phyloP scores from a whole-genome alignment of 495 filamentous ascomycete genomes.

The Lasiosphaeriaceae sp. region DNA sequence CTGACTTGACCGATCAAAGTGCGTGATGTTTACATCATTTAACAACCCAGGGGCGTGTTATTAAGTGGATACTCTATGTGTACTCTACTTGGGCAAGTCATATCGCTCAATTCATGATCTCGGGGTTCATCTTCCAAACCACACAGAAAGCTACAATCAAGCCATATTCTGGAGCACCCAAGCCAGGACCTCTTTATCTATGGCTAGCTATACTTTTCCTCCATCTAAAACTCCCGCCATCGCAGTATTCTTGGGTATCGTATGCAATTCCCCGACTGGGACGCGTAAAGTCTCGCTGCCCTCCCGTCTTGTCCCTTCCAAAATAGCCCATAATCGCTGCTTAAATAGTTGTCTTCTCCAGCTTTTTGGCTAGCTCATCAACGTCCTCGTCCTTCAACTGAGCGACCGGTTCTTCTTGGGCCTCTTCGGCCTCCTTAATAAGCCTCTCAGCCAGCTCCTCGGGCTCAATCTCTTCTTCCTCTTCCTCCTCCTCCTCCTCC shows the following conservation, averaged over 20 bases:
- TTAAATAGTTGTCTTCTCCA: constrained; percentile 61
- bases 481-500: constrained; percentile 64
- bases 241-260: constrained; percentile 25
- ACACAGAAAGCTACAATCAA: background rate
- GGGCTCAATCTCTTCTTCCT: constrained; percentile 51
- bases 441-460: constrained; percentile 62
- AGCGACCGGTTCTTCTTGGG: constrained; percentile 68
- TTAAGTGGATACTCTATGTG: too few relatives aligned
- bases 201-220: constrained; percentile 8
- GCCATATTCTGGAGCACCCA: constrained; percentile 5
- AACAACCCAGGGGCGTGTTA: too few relatives aligned
- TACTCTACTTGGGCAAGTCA: too few relatives aligned
- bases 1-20: too few relatives aligned
- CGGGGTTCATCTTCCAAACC: too few relatives aligned
- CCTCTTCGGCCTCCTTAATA: constrained; percentile 65
- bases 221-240: constrained; percentile 16
- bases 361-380: constrained; percentile 69
- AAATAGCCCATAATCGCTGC: background rate
- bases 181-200: constrained; percentile 4
- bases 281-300: constrained; percentile 6
- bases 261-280: constrained; percentile 12
- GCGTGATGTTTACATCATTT: background rate
- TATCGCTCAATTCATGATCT: too few relatives aligned
- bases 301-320: background rate
- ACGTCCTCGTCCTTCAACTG: constrained; percentile 74